Conservation (phyloP, 768 basidiomycete genomes). For the Phallus indusiatus region DNA sequence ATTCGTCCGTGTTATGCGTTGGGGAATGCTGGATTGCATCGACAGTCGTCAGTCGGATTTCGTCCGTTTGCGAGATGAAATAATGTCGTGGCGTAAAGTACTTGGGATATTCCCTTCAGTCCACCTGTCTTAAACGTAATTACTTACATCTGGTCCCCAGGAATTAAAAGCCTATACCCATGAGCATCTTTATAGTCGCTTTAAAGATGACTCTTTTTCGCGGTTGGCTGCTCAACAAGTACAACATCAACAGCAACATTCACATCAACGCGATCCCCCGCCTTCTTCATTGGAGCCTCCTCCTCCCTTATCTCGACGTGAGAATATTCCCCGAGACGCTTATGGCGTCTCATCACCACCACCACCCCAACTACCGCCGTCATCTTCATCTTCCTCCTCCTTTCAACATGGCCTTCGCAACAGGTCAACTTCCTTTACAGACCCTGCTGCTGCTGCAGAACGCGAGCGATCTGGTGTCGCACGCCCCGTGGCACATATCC, state of each 20-base stretch:
- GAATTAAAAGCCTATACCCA: conserved; percentile 78
- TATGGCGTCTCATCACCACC: background rate
- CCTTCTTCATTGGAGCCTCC: conserved; percentile 14
- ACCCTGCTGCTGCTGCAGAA: background rate
- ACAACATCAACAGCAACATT: background rate
- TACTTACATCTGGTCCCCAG: conserved; percentile 27
- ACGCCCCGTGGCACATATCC: background rate
- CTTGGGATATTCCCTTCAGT: conserved; percentile 19
- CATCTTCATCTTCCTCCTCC: too few species aligned
- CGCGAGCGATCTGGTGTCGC: background rate
- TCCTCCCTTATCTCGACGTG: conserved; percentile 14
- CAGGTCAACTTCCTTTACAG: background rate
- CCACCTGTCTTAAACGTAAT: conserved; percentile 8
- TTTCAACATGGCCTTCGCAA: background rate
- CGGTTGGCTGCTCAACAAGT: background rate
- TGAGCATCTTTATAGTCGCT: conserved; percentile 76
- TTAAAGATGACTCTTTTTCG: conserved; percentile 45
- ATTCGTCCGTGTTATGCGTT: conserved; percentile 67
- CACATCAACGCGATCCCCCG: conserved; percentile 17
- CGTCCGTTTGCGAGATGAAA: conserved; percentile 59
- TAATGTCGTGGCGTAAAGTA: conserved; percentile 76
- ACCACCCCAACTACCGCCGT: background rate
- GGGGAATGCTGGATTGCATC: conserved; percentile 77
- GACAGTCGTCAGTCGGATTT: conserved; percentile 79
- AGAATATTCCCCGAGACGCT: conserved; percentile 17